These are phyloP conservation scores for Aspergillus floridensis DNA, from an alignment of 2,329 filamentous ascomycete species.

Conservation along the genomic window DNA sequence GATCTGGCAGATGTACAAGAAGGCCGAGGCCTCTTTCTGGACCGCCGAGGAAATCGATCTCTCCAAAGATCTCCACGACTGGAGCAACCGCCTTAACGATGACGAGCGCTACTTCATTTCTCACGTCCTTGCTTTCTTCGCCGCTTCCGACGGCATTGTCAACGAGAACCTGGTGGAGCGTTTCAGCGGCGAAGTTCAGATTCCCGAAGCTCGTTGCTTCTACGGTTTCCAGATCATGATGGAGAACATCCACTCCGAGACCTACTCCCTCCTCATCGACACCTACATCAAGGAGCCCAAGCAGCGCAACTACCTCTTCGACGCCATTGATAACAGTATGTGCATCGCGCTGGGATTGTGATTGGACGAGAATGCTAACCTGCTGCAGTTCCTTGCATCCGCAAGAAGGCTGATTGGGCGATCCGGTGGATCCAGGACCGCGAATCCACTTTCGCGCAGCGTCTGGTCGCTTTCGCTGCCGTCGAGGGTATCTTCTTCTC, in stretches of 20 bases:
- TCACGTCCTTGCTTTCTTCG: constrained; percentile 98
- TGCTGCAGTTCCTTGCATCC: constrained; percentile 79
- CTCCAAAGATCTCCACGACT: constrained; percentile 98
- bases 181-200: constrained; percentile 94
- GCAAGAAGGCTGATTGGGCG: constrained; percentile 98
- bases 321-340: constrained; percentile 95
- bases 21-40: constrained; percentile 99
- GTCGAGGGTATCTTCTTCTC: constrained; percentile 99
- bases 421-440: constrained; percentile 91
- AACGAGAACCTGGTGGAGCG: constrained; percentile 99
- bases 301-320: constrained; percentile 92
- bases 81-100: constrained; percentile 95
- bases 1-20: constrained; percentile 99
- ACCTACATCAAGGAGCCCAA: constrained; percentile 98
- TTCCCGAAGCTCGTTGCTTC: constrained; percentile 98
- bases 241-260: constrained; percentile 99
- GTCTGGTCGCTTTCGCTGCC: constrained; percentile 92
- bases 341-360: constrained; percentile 15
- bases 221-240: constrained; percentile 99
- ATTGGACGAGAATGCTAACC: constrained; percentile 26
- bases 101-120: constrained; percentile 99
- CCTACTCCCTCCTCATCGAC: constrained; percentile 97
- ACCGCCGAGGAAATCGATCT: constrained; percentile 99
- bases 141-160: constrained; percentile 97
- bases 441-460: constrained; percentile 90